Evolutionary conservation across 2,329 filamentous ascomycete genomes (phyloP), one percentile per base, ranked within the genome.

Genomic region (Elsinoe ampelina): DNA sequence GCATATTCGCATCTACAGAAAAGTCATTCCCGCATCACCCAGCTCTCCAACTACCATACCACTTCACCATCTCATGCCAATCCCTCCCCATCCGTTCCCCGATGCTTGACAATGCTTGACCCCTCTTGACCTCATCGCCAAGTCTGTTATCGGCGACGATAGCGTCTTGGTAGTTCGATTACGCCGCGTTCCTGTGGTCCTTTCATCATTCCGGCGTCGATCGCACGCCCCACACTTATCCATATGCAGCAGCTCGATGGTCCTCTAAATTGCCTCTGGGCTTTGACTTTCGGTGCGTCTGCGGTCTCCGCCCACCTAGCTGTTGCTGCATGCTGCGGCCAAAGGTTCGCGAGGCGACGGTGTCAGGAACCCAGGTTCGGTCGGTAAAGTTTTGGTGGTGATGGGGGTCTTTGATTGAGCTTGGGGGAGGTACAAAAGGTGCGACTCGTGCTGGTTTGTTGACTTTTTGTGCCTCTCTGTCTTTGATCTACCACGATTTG

Each of bases 61-160:
- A 15, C 7, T 15, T 17, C n/a, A 41, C 39, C 19, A 11, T 13
- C 19, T 26, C 19, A 2, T 30, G 41, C 41, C 45, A 50, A 50
- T 19, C 2, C 12, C 45, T 26, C 48, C 19, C 48, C 48, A 39
- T 13, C 13, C 26, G 45, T 50, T 50, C 45, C 15, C 34, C 30
- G 34, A 52, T 8, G 48, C 48, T 52, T 52, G 48, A 52, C n/a
- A 39, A 52, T 52, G 48, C 48, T 52, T 52, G 48, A 38, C 15
- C 48, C 19, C 17, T 36, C 48, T 52, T 52, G 48, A 52, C 48
- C 34, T 36, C 34, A 2, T 8, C 15, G 48, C 34, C 48, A 52
- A 52, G 48, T 38, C 48, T 38, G 48, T 38, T 52, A 52, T 39
- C 34, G 48, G 34, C n/a, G 15, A 34, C n/a, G 8, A 26, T 52